phyloP scores from a whole-genome alignment of 495 filamentous ascomycete species.

The Neurospora africana region DNA sequence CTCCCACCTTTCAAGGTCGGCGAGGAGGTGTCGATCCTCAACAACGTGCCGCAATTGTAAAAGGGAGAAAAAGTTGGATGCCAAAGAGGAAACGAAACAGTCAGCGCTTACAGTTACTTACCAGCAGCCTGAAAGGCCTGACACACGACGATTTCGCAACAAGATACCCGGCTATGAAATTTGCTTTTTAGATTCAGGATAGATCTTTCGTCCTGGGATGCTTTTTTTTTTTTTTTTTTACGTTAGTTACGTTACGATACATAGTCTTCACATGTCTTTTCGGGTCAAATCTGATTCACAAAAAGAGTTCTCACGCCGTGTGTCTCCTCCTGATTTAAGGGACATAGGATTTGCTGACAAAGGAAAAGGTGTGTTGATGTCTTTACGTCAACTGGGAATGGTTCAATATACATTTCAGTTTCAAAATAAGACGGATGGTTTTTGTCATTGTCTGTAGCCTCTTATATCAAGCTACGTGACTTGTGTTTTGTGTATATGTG shows the following conservation, averaged over 20 bases:
- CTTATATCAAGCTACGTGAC: neutral
- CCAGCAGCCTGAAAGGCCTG: neutral
- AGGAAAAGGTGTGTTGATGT: neutral
- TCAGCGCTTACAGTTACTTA: neutral
- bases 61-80: neutral
- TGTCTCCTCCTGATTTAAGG: neutral
- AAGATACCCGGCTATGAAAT: neutral
- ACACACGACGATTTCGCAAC: neutral
- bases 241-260: neutral
- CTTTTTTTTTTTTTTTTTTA: neutral
- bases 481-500: no score
- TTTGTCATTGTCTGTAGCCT: neutral
- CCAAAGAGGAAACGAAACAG: neutral
- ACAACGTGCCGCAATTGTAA: conserved; percentile 79
- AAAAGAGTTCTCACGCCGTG: no score
- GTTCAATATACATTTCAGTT: neutral
- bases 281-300: no score
- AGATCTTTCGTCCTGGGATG: neutral
- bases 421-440: neutral
- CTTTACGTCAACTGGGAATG: neutral
- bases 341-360: neutral
- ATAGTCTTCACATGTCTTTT: no score
- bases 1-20: conserved; percentile 93
- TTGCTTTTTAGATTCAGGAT: neutral
- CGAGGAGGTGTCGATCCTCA: conserved; percentile 79